Conservation (phyloP, 768 basidiomycete species). For the Lentinula raphanica region DNA sequence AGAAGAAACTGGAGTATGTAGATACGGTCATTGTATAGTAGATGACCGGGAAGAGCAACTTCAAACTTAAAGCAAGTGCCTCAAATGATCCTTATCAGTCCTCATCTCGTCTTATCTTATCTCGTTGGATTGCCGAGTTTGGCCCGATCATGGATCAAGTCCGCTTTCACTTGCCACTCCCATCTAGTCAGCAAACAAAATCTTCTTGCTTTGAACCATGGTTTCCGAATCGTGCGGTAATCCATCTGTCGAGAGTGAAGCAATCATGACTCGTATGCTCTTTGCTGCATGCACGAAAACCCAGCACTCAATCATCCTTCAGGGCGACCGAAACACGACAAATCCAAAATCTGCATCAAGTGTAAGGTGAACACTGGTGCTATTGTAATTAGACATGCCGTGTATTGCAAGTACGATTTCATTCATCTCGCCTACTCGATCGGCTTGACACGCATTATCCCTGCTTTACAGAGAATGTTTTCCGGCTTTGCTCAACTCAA, state of each 20-base stretch:
- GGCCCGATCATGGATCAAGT: not conserved
- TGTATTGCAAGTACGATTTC: conserved; percentile 72
- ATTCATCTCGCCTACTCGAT: not conserved
- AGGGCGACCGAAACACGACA: conserved; percentile 68
- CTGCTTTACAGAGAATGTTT: conserved; percentile 53
- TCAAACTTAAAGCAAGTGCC: no score
- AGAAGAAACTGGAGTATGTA: conserved; percentile 60
- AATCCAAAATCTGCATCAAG: conserved; percentile 62
- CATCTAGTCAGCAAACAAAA: not conserved
- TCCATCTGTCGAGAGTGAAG: conserved; percentile 52
- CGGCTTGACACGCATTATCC: not conserved
- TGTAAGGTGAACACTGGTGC: conserved; percentile 65
- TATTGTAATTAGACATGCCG: conserved; percentile 71
- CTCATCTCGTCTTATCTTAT: no score
- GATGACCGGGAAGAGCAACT: not conserved
- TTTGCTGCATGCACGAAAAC: no score
- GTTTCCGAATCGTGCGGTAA: conserved; percentile 52
- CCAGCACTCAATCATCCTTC: no score
- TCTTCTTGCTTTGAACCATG: no score
- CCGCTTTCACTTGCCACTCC: not conserved
- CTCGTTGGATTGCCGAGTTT: not conserved
- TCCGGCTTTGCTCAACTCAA: conserved; percentile 51
- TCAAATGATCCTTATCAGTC: no score
- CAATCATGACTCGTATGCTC: conserved; percentile 61
- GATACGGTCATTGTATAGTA: not conserved